Evolutionary conservation across 495 filamentous ascomycete genomes (phyloP).

Genomic region (Baudoinia panamericana): DNA sequence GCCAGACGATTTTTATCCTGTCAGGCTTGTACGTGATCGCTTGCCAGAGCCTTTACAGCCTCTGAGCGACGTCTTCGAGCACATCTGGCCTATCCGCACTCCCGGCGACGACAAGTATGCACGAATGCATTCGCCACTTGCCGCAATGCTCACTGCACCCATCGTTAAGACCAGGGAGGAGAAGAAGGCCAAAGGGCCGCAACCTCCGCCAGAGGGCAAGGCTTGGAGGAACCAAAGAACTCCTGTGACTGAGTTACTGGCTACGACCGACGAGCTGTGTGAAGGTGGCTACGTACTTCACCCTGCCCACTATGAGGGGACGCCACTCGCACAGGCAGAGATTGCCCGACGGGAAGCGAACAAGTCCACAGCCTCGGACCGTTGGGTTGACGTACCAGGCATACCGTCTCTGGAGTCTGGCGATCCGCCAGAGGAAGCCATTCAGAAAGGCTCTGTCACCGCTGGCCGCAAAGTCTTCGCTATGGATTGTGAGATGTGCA

Average conservation of each 20-base stretch:
- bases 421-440: slow-evolving; percentile 49
- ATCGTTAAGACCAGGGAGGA: slow-evolving; percentile 40
- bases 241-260: slow-evolving; percentile 62
- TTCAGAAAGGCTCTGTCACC: slow-evolving; percentile 69
- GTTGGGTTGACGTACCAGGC: slow-evolving; percentile 64
- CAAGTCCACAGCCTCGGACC: slow-evolving; percentile 41
- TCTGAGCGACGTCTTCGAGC: slow-evolving; percentile 69
- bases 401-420: slow-evolving; percentile 56
- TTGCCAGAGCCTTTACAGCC: slow-evolving; percentile 53
- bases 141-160: slow-evolving; percentile 60
- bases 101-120: slow-evolving; percentile 70
- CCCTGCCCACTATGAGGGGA: slow-evolving; percentile 45
- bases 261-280: slow-evolving; percentile 54
- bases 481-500: slow-evolving; percentile 95
- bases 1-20: slow-evolving; percentile 59
- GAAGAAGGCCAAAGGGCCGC: slow-evolving; percentile 37
- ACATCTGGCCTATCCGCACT: slow-evolving; percentile 78
- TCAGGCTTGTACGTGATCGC: slow-evolving; percentile 42
- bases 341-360: slow-evolving; percentile 34
- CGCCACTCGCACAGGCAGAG: slow-evolving; percentile 35
- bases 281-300: slow-evolving; percentile 75
- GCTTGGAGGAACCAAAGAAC: slow-evolving; percentile 57
- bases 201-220: slow-evolving; percentile 44
- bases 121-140: slow-evolving; percentile 71
- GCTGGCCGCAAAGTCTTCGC: slow-evolving; percentile 69